These are phyloP conservation scores for Yamadazyma olivae DNA, from an alignment of 805 yeast species.

Conservation along the genomic window DNA sequence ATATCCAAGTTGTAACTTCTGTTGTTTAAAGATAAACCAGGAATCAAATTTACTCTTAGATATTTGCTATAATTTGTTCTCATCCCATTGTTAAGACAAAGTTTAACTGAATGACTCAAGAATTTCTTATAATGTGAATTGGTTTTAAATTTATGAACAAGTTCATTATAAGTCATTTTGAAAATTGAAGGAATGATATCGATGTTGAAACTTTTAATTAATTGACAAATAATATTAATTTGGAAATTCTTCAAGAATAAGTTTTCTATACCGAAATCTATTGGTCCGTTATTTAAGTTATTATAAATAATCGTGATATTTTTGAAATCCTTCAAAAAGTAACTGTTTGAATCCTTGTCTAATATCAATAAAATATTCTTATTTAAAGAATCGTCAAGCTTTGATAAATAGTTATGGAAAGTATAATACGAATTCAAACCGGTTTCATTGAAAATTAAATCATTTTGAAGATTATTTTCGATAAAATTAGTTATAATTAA, in stretches of 20 bases:
- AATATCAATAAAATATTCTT: conserved; percentile 16
- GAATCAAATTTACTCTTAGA: conserved; percentile 3
- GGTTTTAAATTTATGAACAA: conserved; percentile 4
- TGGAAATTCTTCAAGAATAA: conserved; percentile 3
- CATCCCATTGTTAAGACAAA: conserved; percentile 5
- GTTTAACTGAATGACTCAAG: conserved; percentile 4
- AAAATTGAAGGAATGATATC: conserved; percentile 5
- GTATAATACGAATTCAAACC: conserved; percentile 16
- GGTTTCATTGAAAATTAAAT: conserved; percentile 8
- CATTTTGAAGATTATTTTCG: background rate
- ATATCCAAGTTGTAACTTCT: background rate
- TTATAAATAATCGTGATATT: conserved; percentile 7
- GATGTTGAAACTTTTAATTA: conserved; percentile 1
- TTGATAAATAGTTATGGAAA: conserved; percentile 14
- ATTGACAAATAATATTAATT: conserved; percentile 1
- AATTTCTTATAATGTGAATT: conserved; percentile 3
- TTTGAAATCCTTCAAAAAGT: background rate
- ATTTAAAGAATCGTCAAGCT: conserved; percentile 14
- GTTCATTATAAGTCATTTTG: background rate
- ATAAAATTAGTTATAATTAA: conserved; percentile 17
- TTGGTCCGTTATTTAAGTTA: conserved; percentile 6
- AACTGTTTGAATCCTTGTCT: conserved; percentile 14
- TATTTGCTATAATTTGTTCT: conserved; percentile 5
- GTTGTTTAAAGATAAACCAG: background rate
- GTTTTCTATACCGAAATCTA: conserved; percentile 7